Base-by-base conservation (phyloP, 352 stramenopile genomes). In the Pythium apleroticum region DNA sequence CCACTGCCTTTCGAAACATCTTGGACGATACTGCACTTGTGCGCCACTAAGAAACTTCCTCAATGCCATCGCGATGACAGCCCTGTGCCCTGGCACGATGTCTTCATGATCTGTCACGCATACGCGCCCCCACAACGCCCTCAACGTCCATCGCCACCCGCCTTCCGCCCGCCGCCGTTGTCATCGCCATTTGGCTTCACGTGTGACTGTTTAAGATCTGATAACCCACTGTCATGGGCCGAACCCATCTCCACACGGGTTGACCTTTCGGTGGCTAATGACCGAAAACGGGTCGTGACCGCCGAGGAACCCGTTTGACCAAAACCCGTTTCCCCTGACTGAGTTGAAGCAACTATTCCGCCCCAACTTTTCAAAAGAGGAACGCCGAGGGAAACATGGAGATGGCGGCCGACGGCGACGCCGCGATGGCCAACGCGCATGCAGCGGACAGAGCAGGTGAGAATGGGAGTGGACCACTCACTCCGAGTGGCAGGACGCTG, bases 281-380 rank as follows among this genome's bases (percentile, higher is more conserved):
- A n/a, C n/a, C n/a, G 15, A 57, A 50, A 33, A 22, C 20, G 27
- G 41, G 19, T 54, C 27, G 2, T 53, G 39, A 25, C 49, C n/a
- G 46, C 20, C 27, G 17, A n/a, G 39, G 12, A 52, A 64, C 56
- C 56, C 56, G 25, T 52, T 31, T 31, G 37, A 10, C 9, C 28
- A 19, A 39, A 37, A 49, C 7, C 39, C 33, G 1, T 31, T 22
- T 14, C 35, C 22, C 25, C 9, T 37, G n/a, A 31, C n/a, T 27
- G 27, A 68, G 64, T 66, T 71, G 65, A 66, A 63, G 65, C 22
- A 28, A 54, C 15, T 61, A 63, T 63, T 52, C 55, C 63, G 37
- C 63, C 54, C 52, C 33, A 54, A 61, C 24, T 49, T 59, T 48
- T 12, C 8, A 46, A 27, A 17, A 59, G 12, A 1, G 12, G 24